Base-by-base conservation (phyloP, 2,329 filamentous ascomycete genomes). In the Sclerotinia minor region DNA sequence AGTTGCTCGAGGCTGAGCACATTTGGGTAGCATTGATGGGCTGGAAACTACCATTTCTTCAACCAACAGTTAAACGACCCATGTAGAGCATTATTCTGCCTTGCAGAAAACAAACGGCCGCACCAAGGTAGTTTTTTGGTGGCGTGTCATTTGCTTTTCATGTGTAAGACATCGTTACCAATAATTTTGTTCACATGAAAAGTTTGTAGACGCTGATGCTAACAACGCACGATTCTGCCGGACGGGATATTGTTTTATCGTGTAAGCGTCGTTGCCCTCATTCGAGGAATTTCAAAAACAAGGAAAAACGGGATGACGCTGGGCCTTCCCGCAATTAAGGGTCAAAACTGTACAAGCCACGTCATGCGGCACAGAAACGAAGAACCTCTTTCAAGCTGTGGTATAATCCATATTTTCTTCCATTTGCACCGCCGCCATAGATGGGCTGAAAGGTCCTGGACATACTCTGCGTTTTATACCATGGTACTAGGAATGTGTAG, bases 311-410 rank as follows among this genome's bases (percentile, higher is more conserved):
- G 7, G 15, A 6, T 17, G 54, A 50, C 35, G 15, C 13, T 38
- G 45, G 50, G 8, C 59, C 32, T 50, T 50, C 50, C 45, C 45
- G 29, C 59, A 21, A 50, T 63, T 5, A 63, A 38, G 59, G 15
- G 59, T 50, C 17, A 29, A 50, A 38, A 50, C 7, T 15, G 7
- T 38, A 7, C 13, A 6, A 11, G 45, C 59, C 32, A 49, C 2
- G 50, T 50, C 21, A 26, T 21, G 45, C 59, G 15, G 45, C 44
- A 61, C 21, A n/a, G 8, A n/a, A 5, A 38, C n/a, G 21, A 11
- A 47, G 17, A 32, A 38, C 32, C 4, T 19, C 29, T 60, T 24
- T n/a, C 41, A 29, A 29, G 17, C 9, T 41, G 9, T 59, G 57
- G 15, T 38, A 3, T 5, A 38, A 61, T 38, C 6, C n/a, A 19